Evolutionary conservation across 2,329 filamentous ascomycete genomes (phyloP).

Genomic region (Apiospora sp.): DNA sequence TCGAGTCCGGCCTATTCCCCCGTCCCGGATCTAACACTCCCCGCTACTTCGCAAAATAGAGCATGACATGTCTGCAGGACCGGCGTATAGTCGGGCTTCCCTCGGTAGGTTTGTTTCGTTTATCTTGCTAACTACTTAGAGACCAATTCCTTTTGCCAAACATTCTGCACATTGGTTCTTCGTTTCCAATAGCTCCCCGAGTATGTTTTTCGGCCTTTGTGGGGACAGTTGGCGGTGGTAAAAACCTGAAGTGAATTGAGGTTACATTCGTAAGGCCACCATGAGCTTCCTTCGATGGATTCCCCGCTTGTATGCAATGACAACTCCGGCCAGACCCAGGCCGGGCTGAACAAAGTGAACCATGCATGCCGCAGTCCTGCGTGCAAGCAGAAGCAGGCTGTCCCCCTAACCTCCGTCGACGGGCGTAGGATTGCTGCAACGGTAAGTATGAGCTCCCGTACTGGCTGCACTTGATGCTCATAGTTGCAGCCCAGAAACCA

Average conservation of each 20-base stretch:
- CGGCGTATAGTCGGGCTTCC: constrained; percentile 10
- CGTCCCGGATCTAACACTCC: constrained; percentile 7
- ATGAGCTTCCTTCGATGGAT: background rate
- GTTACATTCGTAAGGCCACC: background rate
- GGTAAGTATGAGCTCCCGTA: background rate
- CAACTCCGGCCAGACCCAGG: background rate
- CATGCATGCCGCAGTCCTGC: background rate
- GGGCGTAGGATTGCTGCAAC: background rate
- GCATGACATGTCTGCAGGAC: constrained; percentile 13
- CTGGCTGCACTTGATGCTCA: background rate
- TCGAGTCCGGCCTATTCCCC: constrained; percentile 1
- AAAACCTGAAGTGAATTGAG: background rate
- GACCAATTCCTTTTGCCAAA: background rate
- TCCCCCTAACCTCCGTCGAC: background rate
- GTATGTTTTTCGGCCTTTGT: background rate
- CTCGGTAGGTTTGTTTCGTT: background rate
- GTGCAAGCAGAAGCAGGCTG: background rate
- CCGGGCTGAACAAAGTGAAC: constrained; percentile 8
- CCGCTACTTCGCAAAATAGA: background rate
- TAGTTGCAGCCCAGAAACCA: background rate
- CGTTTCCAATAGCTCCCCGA: background rate
- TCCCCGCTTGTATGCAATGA: background rate
- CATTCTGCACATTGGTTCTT: background rate
- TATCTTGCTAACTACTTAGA: background rate
- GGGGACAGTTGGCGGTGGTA: background rate